A percentile compares a stretch with the other conserved stretches of the same genome.
phyloP scores from a whole-genome alignment of 352 stramenopile genomes.

The Phytophthora agathidicida region DNA sequence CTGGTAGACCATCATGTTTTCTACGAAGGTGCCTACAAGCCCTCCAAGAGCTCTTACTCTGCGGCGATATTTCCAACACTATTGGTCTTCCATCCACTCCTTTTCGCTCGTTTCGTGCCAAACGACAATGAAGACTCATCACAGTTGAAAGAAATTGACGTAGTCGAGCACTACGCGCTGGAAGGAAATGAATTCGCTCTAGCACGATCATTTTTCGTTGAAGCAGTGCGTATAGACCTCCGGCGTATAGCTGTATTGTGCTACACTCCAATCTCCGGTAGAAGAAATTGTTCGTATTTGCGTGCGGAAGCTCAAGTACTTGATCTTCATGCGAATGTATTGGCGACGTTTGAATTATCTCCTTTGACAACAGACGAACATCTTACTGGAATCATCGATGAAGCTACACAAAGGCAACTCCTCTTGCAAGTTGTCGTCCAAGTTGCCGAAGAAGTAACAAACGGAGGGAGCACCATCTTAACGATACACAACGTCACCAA shows the following conservation, averaged over 20 bases:
- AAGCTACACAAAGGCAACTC: constrained; percentile 4
- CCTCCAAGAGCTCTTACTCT: constrained; percentile 52
- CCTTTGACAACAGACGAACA: not conserved
- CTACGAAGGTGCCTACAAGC: constrained; percentile 27
- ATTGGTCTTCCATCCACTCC: constrained; percentile 31
- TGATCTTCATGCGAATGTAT: constrained; percentile 6
- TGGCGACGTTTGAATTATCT: constrained; percentile 13
- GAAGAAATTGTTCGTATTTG: constrained; percentile 13
- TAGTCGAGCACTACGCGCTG: constrained; percentile 50
- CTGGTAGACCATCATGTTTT: constrained; percentile 30
- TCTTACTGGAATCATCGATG: constrained; percentile 13
- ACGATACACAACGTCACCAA: constrained; percentile 36
- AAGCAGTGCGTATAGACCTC: constrained; percentile 43
- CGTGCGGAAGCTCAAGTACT: constrained; percentile 1
- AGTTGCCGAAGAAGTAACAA: constrained; percentile 1
- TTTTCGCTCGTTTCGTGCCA: no score
- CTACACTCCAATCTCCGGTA: not conserved
- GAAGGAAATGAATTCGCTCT: constrained; percentile 41
- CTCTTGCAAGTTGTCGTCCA: constrained; percentile 16
- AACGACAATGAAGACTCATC: not conserved
- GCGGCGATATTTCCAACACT: constrained; percentile 32
- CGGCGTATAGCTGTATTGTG: constrained; percentile 18
- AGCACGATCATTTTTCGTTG: constrained; percentile 45
- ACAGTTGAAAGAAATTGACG: constrained; percentile 20
- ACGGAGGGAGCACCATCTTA: not conserved